These are phyloP conservation scores for Miscanthus lutarioriparius DNA, from an alignment of 176 grass and related monocot species.

Conservation along the genomic window DNA sequence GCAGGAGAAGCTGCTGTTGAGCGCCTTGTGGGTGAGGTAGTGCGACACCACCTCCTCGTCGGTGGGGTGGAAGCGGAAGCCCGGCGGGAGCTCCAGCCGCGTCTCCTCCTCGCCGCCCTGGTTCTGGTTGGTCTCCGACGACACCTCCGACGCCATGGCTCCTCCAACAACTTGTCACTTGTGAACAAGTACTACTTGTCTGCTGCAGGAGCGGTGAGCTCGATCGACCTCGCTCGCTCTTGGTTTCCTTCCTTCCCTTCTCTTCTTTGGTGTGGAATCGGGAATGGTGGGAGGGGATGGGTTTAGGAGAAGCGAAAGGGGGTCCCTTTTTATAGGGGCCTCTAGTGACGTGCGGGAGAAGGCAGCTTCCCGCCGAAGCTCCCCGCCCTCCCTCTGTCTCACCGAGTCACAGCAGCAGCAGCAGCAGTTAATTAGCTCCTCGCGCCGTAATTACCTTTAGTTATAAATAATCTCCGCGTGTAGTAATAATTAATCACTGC, in stretches of 20 bases:
- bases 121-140: conserved; percentile 25
- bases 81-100: conserved; percentile 60
- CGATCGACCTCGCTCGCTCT: background rate
- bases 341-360: conserved; percentile 40
- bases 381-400: background rate
- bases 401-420: background rate
- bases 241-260: background rate
- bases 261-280: conserved; percentile 10
- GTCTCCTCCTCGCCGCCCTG: conserved; percentile 14
- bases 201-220: background rate
- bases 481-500: background rate
- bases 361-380: background rate
- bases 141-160: conserved; percentile 42
- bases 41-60: conserved; percentile 75
- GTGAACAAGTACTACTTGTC: no score
- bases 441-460: background rate
- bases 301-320: conserved; percentile 13
- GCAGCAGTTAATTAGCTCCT: background rate
- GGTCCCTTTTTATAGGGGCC: background rate
- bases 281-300: background rate
- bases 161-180: background rate
- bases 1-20: conserved; percentile 45
- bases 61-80: conserved; percentile 91
- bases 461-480: background rate
- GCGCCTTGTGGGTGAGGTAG: conserved; percentile 66